Base-by-base conservation (phyloP, 441 rosid species). In the Adansonia madagascariensis region DNA sequence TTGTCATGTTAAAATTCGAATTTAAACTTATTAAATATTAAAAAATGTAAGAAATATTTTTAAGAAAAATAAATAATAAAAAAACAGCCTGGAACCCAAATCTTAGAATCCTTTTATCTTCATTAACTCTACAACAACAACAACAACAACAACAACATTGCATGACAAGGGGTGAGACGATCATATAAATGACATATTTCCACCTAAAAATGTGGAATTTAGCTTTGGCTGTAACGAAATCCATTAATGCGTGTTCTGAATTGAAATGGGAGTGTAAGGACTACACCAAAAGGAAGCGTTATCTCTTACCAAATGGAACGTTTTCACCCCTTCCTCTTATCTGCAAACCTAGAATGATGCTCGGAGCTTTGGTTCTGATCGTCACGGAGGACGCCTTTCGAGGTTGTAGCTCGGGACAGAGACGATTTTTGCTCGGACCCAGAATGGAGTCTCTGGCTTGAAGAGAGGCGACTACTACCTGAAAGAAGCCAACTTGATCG, bases 401-500 rank as follows among this genome's bases (percentile, higher is more conserved):
- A 67, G 50, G 84, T 81, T 7, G 83, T 81, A 55, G 82, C 78
- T 27, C 89, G 91, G 43, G 86, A 73, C 18, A 84, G 84, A 11
- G 89, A 82, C 9, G 75, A 65, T 70, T 80, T 84, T 41, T 86
- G 84, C n/a, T 91, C 92, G 8, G 77, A 77, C 64, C 84, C 91
- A 6, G 90, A 83, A 78, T 85, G 93, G 24, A 78, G 52, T 79
- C 91, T 89, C 44, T 89, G 92, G 2, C 91, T 82, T 7, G 88
- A 72, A 39, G 93, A 82, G 57, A 86, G 75, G 15, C 89, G 89
- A 53, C 72, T 75, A 44, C 81, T 65, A 57, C 85, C 82, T 2
- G 93, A 84, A 56, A 83, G 82, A 76, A 89, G 74, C 77, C 93
- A 77, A 82, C 85, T 82, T 20, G 89, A 73, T 43, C 94, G 89